Conservation (phyloP, 805 yeast genomes). For the Wickerhamiella lipophila region DNA sequence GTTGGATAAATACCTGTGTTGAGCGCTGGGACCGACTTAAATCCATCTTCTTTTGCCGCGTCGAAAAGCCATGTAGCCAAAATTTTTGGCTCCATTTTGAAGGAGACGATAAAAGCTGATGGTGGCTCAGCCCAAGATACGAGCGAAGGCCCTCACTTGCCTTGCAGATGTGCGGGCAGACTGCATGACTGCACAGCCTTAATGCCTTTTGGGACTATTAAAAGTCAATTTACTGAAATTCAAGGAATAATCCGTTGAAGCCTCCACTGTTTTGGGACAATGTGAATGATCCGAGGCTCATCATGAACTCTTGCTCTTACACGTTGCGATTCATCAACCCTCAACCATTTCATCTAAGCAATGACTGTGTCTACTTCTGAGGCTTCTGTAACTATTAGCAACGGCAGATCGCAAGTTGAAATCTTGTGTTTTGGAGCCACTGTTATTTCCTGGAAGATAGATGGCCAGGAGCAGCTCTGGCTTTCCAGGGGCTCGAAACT, state of each 20-base stretch:
- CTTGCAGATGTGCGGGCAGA: background rate
- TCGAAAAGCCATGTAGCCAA: background rate
- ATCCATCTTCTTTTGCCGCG: background rate
- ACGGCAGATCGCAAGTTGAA: slow-evolving; percentile 32
- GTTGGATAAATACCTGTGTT: background rate
- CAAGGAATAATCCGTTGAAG: too few relatives aligned
- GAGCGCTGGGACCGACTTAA: background rate
- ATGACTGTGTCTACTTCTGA: background rate
- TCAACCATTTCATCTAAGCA: background rate
- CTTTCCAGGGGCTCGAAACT: slow-evolving; percentile 46
- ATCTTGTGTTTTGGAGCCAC: slow-evolving; percentile 84
- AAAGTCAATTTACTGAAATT: too few relatives aligned
- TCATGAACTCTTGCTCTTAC: background rate
- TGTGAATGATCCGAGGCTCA: too few relatives aligned
- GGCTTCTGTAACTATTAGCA: slow-evolving; percentile 17
- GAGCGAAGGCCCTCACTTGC: background rate
- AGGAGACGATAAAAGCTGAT: background rate
- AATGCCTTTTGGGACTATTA: too few relatives aligned
- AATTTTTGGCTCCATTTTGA: background rate
- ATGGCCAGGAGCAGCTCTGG: slow-evolving; percentile 76
- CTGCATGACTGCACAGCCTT: background rate
- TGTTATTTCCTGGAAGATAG: slow-evolving; percentile 64
- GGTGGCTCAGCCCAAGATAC: background rate
- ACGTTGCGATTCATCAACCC: background rate
- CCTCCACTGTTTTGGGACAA: too few relatives aligned